Evolutionary conservation across 768 basidiomycete species (phyloP), one percentile per base, ranked within the genome.

Genomic region (Lactarius sanguifluus): DNA sequence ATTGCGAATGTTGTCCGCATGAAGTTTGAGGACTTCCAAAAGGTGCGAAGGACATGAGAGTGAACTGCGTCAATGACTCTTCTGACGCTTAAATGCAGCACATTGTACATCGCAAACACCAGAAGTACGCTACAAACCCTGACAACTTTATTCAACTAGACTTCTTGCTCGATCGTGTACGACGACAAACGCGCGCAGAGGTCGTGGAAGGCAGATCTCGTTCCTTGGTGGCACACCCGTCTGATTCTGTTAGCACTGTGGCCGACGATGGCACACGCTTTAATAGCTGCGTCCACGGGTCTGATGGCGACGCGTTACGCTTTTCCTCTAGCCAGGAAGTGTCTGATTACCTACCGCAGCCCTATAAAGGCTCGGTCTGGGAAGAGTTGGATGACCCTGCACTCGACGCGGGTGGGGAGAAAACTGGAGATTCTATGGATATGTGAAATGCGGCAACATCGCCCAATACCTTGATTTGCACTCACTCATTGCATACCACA

Each of bases 1-100:
- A 98, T 77, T 99, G 97, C 76, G 97, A 99, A 77, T 96, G 94
- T 75, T 99, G 97, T 76, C 85, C 85, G 96, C 45, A 73, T 82
- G 64, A 94, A 94, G 76, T 99, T 96, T 73, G 87, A 90, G 0
- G 90, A 96, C 76, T 96, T 98, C 72, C 84, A 85, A 67, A 77
- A 80, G 70, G 96, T 97, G 71, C 73, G 88, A 81, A 32, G 30
- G 34, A 32, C 62, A 28, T 15, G 30, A 8, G n/a, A 0, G 3
- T 16, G 32, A 34, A 9, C 16, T n/a, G 16, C 9, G 25, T 40
- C 13, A 6, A 28, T 58, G 25, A 30, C n/a, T 18, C 7, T 25
- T 28, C 62, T 47, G 36, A 66, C 57, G 57, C 69, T 25, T 45
- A 55, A 62, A 57, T 58, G 7, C 71, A 97, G 94, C 95, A 97